Base-by-base conservation (phyloP, 768 basidiomycete genomes). In the Trametes cingulata region DNA sequence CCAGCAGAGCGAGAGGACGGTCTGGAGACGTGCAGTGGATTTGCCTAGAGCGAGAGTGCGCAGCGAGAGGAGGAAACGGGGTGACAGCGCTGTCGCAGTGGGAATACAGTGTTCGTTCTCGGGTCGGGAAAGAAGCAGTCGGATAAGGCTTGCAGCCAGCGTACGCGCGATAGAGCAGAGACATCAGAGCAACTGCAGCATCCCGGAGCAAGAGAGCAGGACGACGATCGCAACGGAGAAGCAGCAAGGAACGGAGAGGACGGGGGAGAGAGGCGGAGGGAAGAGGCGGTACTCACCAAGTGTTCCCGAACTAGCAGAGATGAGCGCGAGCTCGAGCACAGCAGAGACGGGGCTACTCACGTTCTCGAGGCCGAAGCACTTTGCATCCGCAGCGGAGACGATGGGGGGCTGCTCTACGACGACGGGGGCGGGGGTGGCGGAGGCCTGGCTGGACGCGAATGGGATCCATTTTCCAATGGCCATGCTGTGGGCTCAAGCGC, bases 311-410 rank as follows among this genome's bases (percentile, higher is more conserved):
- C 93, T 96, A 64, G 19, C 52, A 2, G 51, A 22, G 25, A 61
- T 36, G 58, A 62, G 33, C 57, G 49, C 56, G 47, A 52, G 58
- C 49, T 67, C 46, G 24, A 53, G 39, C 53, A 58, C 35, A 50
- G 13, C 20, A 46, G 43, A 24, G 19, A 84, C n/a, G n/a, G n/a
- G n/a, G n/a, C n/a, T n/a, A n/a, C 94, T 69, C 73, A 95, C 94
- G 74, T 98, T 98, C 80, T 97, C 96, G 53, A 97, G 79, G n/a
- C 96, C 96, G 79, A 95, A 96, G 71, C 86, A 88, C 80, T 94
- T 93, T 59, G 82, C 84, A 74, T 91, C 90, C 58, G 91, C 85
- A 15, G 84, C 78, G 48, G 80, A 77, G 61, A 77, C 54, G 36
- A 67, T 59, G 29, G 68, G 63, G 17, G 64, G 58, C 19, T 61